A percentile compares a stretch with the other conserved stretches of the same genome.
phyloP scores from a whole-genome alignment of 495 filamentous ascomycete genomes.

The Terfezia boudieri region DNA sequence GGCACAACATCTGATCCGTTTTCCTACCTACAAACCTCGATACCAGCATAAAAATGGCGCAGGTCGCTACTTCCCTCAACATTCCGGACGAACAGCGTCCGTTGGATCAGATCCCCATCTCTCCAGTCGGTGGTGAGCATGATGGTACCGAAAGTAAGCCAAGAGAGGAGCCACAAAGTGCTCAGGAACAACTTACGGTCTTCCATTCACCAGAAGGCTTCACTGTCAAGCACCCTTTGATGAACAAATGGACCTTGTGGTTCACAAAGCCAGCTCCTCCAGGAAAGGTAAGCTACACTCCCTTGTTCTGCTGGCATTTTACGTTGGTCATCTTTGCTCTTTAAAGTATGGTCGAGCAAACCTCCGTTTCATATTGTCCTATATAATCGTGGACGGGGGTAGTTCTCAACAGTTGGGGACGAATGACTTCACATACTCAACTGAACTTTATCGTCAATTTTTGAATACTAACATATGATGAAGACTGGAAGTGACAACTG shows the following conservation, averaged over 20 bases:
- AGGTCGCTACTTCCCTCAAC: constrained; percentile 1
- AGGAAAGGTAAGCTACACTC: not conserved
- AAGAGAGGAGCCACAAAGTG: constrained; percentile 19
- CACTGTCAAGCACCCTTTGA: constrained; percentile 93
- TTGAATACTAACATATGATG: constrained; percentile 3
- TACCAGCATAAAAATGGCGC: not conserved
- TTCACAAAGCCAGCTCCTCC: constrained; percentile 96
- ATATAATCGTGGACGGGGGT: too few relatives aligned
- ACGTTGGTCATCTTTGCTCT: too few relatives aligned
- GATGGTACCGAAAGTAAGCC: constrained; percentile 19
- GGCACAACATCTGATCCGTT: not conserved
- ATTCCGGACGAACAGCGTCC: constrained; percentile 20
- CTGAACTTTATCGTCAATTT: not conserved
- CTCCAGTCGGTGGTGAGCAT: constrained; percentile 31
- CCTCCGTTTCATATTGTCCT: too few relatives aligned
- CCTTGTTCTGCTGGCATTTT: too few relatives aligned
- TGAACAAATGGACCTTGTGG: constrained; percentile 95
- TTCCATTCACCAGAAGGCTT: constrained; percentile 97
- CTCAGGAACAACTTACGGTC: constrained; percentile 50
- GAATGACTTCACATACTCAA: too few relatives aligned
- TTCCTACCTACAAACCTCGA: not conserved
- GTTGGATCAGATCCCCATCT: constrained; percentile 48
- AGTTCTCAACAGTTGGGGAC: too few relatives aligned
- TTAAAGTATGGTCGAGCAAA: too few relatives aligned
- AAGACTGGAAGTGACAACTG: constrained; percentile 55